Evolutionary conservation across 495 filamentous ascomycete species (phyloP), one percentile per base, ranked within the genome.

Genomic region (Xylaria grammica): DNA sequence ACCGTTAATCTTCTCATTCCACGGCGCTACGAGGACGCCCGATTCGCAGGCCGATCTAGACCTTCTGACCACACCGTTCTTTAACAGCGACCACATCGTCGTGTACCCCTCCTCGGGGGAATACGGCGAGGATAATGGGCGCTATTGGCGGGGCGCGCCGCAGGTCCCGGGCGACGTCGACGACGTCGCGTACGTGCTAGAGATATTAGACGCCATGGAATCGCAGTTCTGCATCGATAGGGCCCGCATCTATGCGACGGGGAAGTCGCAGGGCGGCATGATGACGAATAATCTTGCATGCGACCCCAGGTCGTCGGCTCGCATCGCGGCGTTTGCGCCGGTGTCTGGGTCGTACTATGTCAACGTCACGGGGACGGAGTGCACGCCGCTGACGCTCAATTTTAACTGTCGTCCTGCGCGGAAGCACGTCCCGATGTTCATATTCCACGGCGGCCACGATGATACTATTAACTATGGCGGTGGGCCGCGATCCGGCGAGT

Each of bases 191-290:
- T 73, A 73, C 67, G 72, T 72, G n/a, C 67, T 67, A 17, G 81
- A 84, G 26, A 78, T 86, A 24, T 74, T 89, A 29, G 74, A 75
- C n/a, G 66, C 79, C 22, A 57, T 86, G 42, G 62, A 72, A 29
- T 49, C 63, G 13, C 69, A 70, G 10, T 77, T 84, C 49, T 87
- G 85, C 70, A 77, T 88, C 57, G 85, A 89, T 63, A 59, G 71
- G 4, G 66, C 65, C 40, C 80, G 84, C 29, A 72, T 88, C 34
- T 89, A 84, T 61, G 84, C 85, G 1, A 78, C 80, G 7, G 86
- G 87, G 3, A 86, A 87, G 65, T 87, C 84, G 0, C 86, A 87
- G 65, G 87, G 86, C 22, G 87, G 85, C 5, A 84, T 85, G 1
- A 84, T 89, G 60, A 78, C 80, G 6, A 75, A 75, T 30, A 72